A percentile compares a stretch with the other conserved stretches of the same genome.
These are phyloP conservation scores for Penicillium aurantiogriseum DNA, from an alignment of 2,329 filamentous ascomycete genomes.

Conservation along the genomic window DNA sequence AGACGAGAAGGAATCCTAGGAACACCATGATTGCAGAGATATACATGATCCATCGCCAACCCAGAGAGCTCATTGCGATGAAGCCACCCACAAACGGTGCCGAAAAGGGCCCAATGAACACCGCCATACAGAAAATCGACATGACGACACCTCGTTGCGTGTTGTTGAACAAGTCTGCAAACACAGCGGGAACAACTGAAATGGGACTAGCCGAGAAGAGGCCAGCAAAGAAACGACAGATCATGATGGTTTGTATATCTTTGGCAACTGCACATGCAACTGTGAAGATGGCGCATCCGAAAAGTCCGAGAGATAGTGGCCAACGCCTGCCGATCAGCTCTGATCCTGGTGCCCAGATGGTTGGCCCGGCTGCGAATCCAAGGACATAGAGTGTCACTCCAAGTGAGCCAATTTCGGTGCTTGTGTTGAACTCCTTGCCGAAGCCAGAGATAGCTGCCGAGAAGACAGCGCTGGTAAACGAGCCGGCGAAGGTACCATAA, in stretches of 20 bases:
- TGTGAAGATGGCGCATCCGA: constrained; percentile 42
- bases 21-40: constrained; percentile 54
- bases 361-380: constrained; percentile 51
- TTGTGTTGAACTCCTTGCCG: constrained; percentile 51
- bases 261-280: constrained; percentile 42
- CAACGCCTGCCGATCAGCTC: constrained; percentile 58
- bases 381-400: constrained; percentile 47
- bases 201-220: constrained; percentile 46
- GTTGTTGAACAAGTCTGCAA: constrained; percentile 52
- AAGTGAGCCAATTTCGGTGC: constrained; percentile 38
- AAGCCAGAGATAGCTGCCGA: constrained; percentile 62
- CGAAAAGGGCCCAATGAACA: constrained; percentile 48
- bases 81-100: constrained; percentile 53
- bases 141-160: constrained; percentile 41
- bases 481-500: constrained; percentile 10
- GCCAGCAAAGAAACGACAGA: constrained; percentile 48
- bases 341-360: constrained; percentile 60
- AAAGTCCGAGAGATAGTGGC: constrained; percentile 46
- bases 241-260: constrained; percentile 40
- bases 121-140: constrained; percentile 49
- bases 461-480: constrained; percentile 62
- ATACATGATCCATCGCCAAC: constrained; percentile 53
- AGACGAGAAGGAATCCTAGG: constrained; percentile 32
- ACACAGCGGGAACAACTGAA: constrained; percentile 42
- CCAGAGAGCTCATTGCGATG: constrained; percentile 45